Conservation (phyloP, 306 rosid genomes). For the Oemleria cerasiformis region DNA sequence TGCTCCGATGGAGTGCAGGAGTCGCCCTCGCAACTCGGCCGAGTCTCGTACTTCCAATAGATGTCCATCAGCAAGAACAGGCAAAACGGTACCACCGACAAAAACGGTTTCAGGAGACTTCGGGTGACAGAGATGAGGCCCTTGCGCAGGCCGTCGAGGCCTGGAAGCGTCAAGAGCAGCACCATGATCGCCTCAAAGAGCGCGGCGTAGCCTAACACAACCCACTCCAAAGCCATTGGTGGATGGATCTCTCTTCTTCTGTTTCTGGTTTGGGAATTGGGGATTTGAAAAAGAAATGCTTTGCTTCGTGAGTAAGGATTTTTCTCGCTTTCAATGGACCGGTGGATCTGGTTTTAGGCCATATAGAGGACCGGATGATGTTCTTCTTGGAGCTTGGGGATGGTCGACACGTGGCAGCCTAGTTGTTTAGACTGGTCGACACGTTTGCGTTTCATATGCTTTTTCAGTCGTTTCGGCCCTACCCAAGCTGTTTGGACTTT, state of each 20-base stretch:
- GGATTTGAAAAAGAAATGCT: not conserved
- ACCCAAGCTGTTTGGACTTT: not conserved
- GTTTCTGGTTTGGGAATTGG: not conserved
- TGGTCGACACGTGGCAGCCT: constrained; percentile 1
- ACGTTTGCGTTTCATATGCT: not conserved
- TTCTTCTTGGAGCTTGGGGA: not conserved
- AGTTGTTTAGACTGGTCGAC: not conserved
- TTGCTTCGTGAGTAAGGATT: constrained; percentile 14
- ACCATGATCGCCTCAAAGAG: constrained; percentile 97
- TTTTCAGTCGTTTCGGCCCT: not conserved
- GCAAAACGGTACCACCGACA: constrained; percentile 89
- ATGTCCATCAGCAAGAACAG: constrained; percentile 87
- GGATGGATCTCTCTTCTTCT: not conserved
- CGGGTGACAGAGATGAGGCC: constrained; percentile 85
- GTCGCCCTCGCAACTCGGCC: constrained; percentile 70
- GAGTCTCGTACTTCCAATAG: constrained; percentile 91
- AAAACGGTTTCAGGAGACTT: constrained; percentile 91
- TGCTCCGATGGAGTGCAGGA: constrained; percentile 77
- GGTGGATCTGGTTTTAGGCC: not conserved
- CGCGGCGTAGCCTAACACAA: constrained; percentile 91
- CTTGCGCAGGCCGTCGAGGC: constrained; percentile 82
- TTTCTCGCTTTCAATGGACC: not conserved
- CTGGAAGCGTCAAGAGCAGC: constrained; percentile 81
- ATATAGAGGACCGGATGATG: not conserved
- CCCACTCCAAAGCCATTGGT: constrained; percentile 93